These are phyloP conservation scores for Lentinula detonsa DNA, from an alignment of 768 basidiomycete species.

Conservation along the genomic window DNA sequence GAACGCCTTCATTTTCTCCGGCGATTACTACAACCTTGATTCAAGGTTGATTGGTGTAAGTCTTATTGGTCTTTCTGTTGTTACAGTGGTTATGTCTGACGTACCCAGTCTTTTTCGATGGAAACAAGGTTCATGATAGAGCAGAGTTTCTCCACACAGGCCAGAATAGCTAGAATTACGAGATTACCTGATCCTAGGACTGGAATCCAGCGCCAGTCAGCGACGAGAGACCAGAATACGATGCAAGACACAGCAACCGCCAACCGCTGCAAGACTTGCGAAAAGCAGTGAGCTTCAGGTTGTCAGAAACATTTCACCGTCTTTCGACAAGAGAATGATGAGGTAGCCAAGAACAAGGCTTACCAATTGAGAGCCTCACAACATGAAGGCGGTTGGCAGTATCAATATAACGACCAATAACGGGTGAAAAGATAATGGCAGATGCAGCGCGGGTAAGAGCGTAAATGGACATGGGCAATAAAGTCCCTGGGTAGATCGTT, in stretches of 20 bases:
- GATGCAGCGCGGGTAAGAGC: conserved; percentile 16
- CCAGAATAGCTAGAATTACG: conserved; percentile 10
- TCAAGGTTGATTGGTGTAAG: background rate
- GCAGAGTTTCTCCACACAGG: conserved; percentile 21
- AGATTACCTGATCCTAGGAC: background rate
- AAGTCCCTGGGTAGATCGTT: conserved; percentile 17
- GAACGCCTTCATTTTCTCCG: background rate
- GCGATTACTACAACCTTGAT: background rate
- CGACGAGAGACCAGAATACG: conserved; percentile 12
- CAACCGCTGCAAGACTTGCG: conserved; percentile 12
- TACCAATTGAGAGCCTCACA: conserved; percentile 18
- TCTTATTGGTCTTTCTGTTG: background rate
- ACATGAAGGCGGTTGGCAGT: conserved; percentile 13
- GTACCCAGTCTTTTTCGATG: conserved; percentile 23
- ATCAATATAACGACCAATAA: conserved; percentile 16
- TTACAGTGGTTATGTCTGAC: no score
- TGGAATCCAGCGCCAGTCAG: background rate
- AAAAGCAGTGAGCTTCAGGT: background rate
- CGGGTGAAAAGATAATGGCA: background rate
- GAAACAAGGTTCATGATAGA: conserved; percentile 20
- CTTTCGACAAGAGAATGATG: background rate
- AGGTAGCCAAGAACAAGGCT: background rate
- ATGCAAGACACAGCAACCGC: conserved; percentile 16
- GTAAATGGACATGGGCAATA: conserved; percentile 21
- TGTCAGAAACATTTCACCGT: no score